These are phyloP conservation scores for Porcisia deanei DNA, from an alignment of 208 protist species.

Conservation along the genomic window DNA sequence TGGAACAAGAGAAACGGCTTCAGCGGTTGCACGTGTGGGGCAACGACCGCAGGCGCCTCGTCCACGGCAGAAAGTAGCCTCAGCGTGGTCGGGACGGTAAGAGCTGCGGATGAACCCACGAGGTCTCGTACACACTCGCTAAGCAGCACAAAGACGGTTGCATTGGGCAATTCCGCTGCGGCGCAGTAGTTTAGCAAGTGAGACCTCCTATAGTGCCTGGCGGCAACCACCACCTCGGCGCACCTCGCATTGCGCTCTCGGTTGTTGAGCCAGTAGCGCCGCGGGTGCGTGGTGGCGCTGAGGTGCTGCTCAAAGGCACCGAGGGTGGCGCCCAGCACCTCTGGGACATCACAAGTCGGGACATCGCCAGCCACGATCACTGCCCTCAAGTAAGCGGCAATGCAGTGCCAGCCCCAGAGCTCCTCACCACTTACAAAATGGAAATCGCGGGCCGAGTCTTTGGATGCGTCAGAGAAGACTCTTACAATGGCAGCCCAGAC, in stretches of 20 bases:
- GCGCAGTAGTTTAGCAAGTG: background rate
- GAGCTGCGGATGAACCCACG: background rate
- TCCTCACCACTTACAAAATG: slow-evolving; percentile 6
- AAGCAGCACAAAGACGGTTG: slow-evolving; percentile 7
- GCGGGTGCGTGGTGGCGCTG: background rate
- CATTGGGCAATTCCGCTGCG: background rate
- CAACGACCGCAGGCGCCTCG: slow-evolving; percentile 1
- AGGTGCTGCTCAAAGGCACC: slow-evolving; percentile 1
- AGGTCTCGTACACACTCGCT: slow-evolving; percentile 18
- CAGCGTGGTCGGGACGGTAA: slow-evolving; percentile 11
- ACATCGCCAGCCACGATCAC: background rate
- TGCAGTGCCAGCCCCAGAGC: slow-evolving; percentile 31
- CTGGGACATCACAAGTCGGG: background rate
- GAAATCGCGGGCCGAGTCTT: background rate
- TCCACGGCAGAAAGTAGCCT: slow-evolving; percentile 21
- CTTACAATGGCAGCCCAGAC: slow-evolving; percentile 11
- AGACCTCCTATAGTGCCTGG: background rate
- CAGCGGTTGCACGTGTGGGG: slow-evolving; percentile 8
- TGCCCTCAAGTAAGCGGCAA: slow-evolving; percentile 15
- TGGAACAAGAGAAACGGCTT: slow-evolving; percentile 9
- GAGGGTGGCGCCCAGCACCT: background rate
- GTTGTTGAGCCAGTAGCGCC: slow-evolving; percentile 11
- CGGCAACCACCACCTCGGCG: slow-evolving; percentile 10
- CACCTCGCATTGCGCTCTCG: slow-evolving; percentile 10
- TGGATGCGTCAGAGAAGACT: background rate